Base-by-base conservation (phyloP, 768 basidiomycete genomes). In the Naganishia randhawae region DNA sequence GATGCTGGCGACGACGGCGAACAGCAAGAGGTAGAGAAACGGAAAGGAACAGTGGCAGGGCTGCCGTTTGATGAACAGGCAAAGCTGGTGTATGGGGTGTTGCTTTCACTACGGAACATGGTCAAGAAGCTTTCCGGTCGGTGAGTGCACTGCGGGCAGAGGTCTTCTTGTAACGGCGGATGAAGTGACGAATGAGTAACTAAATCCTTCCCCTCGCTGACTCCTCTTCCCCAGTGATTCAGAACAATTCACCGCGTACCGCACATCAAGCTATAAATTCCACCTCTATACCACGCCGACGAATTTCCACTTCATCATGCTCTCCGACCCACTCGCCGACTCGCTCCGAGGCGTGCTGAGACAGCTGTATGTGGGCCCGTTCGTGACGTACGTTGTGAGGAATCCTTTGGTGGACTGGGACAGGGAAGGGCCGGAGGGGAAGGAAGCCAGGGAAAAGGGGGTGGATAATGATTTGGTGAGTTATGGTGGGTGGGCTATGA, bases 1-100 rank as follows among this genome's bases (percentile, higher is more conserved):
- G 27, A 37, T 14, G 29, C 48, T 25, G 35, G 32, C 22, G 33
- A 42, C 16, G 42, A 45, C 2, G 51, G 33, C 64, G 37, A 51
- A 25, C 64, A 17, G 45, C 33, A 27, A 22, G 27, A 33, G 37
- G 29, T 22, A 22, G 45, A 35, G 27, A 52, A 32, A 48, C 10
- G 65, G 50, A 17, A 63, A 42, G 22, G 64, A 33, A 67, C 64
- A 29, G 52, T 64, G 45, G 39, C 41, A 32, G 86, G 85, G 19
- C 82, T 99, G 22, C 83, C 95, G 7, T 98, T 99, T 73, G 96
- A 99, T 76, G 96, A 99, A 79, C 95, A 99, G 80, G 88, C 89
- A 0, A 99, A 99, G 77, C 85, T 99, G 69, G 94, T 99, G 0
- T 99, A 98, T 77, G 96, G 96, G 66, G 91, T 99, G 64, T 84